Percentiles rank a stretch among this genome's conserved stretches.
phyloP scores from a whole-genome alignment of 2,329 filamentous ascomycete species.

The Tolypocladium guangdongense region DNA sequence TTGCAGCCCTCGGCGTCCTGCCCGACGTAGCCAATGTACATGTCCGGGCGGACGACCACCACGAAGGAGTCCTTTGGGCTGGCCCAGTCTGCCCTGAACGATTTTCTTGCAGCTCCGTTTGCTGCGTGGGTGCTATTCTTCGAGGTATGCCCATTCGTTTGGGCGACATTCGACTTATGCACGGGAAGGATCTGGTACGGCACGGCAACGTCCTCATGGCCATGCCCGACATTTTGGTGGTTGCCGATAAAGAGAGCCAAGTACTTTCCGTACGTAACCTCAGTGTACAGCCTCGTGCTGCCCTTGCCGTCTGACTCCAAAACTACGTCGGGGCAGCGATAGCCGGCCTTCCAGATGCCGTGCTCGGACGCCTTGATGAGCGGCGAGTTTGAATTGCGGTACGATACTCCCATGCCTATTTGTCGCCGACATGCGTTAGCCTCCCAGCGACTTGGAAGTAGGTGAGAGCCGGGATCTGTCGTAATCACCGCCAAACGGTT shows the following conservation, averaged over 20 bases:
- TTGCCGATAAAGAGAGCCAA: constrained; percentile 13
- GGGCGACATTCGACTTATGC: background rate
- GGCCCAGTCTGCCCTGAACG: constrained; percentile 20
- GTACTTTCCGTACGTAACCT: constrained; percentile 20
- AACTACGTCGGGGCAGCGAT: constrained; percentile 25
- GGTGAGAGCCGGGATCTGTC: no score
- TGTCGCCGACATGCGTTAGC: no score
- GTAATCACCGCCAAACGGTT: no score
- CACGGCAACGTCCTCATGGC: constrained; percentile 4
- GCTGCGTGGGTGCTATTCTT: background rate
- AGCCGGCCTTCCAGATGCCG: constrained; percentile 26
- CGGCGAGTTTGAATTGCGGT: constrained; percentile 22
- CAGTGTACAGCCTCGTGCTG: constrained; percentile 19
- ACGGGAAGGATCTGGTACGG: background rate
- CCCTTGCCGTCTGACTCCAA: constrained; percentile 9
- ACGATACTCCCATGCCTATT: constrained; percentile 29
- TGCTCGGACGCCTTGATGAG: constrained; percentile 20
- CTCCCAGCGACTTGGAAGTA: no score
- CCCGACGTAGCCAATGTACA: constrained; percentile 28
- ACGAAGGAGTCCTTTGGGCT: constrained; percentile 13
- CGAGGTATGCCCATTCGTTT: background rate
- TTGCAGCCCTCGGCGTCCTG: constrained; percentile 13
- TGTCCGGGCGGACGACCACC: constrained; percentile 27
- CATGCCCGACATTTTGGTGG: background rate
- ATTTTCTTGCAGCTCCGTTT: background rate